phyloP scores from a whole-genome alignment of 2,329 filamentous ascomycete genomes.

The Coccinonectria pachysandricola region DNA sequence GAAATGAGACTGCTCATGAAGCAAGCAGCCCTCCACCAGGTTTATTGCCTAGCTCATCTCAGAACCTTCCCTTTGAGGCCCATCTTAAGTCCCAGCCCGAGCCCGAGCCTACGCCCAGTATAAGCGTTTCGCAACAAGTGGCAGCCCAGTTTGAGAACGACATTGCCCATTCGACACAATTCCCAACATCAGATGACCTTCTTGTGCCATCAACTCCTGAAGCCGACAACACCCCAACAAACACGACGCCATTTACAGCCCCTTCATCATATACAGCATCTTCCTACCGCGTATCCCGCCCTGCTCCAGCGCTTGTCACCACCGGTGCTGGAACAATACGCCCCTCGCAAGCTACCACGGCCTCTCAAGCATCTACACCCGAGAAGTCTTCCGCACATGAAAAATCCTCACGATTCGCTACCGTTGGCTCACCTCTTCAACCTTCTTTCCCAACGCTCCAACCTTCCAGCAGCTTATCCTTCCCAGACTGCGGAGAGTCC shows the following conservation, averaged over 20 bases:
- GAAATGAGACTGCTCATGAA: slow-evolving; percentile 12
- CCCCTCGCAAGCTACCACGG: slow-evolving; percentile 28
- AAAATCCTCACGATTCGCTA: no score
- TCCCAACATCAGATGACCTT: slow-evolving; percentile 19
- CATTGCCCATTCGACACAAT: slow-evolving; percentile 28
- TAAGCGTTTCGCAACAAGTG: slow-evolving; percentile 41
- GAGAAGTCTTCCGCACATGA: slow-evolving; percentile 16
- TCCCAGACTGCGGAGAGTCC: slow-evolving; percentile 8
- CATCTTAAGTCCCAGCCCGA: slow-evolving; percentile 3
- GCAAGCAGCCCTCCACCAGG: no score
- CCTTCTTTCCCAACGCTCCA: slow-evolving; percentile 8
- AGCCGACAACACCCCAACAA: slow-evolving; percentile 5
- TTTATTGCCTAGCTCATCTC: no score
- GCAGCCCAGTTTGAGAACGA: slow-evolving; percentile 41
- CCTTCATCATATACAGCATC: slow-evolving; percentile 6
- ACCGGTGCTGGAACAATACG: no score
- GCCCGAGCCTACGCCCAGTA: slow-evolving; percentile 15
- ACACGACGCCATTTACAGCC: slow-evolving; percentile 7
- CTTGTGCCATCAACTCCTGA: slow-evolving; percentile 26
- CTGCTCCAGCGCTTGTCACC: no score
- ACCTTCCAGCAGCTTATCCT: slow-evolving; percentile 17
- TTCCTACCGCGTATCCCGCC: slow-evolving; percentile 11
- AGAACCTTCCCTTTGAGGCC: no score
- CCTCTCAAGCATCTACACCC: slow-evolving; percentile 25
- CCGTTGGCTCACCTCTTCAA: no score